Evolutionary conservation across 2,329 filamentous ascomycete species (phyloP).

Genomic region (Aureobasidium sp.): DNA sequence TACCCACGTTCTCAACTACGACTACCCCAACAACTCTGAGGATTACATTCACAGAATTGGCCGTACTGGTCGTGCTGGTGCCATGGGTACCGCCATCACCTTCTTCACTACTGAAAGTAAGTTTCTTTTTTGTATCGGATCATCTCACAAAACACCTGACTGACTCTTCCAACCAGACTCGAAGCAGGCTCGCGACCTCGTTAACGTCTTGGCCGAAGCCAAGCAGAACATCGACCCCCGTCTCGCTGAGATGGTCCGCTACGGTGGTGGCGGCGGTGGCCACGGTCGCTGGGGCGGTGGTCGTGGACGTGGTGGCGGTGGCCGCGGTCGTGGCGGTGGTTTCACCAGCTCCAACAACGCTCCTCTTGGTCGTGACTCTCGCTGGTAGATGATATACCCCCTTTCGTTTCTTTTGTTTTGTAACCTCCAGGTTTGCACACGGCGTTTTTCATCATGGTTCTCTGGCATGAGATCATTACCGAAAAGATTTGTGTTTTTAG

Average conservation of each 20-base stretch:
- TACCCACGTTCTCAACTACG: conserved; percentile 99
- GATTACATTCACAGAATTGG: conserved; percentile 64
- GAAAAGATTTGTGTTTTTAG: conserved; percentile 5
- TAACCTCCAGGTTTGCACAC: not conserved
- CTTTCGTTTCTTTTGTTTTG: not conserved
- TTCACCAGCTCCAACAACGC: conserved; percentile 52
- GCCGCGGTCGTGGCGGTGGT: conserved; percentile 35
- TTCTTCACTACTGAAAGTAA: conserved; percentile 99
- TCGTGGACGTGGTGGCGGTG: conserved; percentile 44
- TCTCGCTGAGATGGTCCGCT: conserved; percentile 92
- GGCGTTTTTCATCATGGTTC: not conserved
- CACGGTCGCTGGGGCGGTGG: conserved; percentile 57
- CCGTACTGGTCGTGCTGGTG: conserved; percentile 67
- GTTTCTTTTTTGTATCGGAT: conserved; percentile 37
- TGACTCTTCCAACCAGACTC: conserved; percentile 38
- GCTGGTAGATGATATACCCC: conserved; percentile 44
- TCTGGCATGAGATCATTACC: not conserved
- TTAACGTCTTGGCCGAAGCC: conserved; percentile 85
- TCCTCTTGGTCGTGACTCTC: conserved; percentile 50
- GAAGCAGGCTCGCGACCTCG: conserved; percentile 81
- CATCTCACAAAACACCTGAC: conserved; percentile 19
- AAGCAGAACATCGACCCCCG: conserved; percentile 98
- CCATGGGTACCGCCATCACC: conserved; percentile 92
- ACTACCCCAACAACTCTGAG: conserved; percentile 90
- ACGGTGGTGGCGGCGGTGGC: conserved; percentile 74